These are phyloP conservation scores for Ophiostoma australiae DNA, from an alignment of 2,329 filamentous ascomycete genomes.

Conservation along the genomic window DNA sequence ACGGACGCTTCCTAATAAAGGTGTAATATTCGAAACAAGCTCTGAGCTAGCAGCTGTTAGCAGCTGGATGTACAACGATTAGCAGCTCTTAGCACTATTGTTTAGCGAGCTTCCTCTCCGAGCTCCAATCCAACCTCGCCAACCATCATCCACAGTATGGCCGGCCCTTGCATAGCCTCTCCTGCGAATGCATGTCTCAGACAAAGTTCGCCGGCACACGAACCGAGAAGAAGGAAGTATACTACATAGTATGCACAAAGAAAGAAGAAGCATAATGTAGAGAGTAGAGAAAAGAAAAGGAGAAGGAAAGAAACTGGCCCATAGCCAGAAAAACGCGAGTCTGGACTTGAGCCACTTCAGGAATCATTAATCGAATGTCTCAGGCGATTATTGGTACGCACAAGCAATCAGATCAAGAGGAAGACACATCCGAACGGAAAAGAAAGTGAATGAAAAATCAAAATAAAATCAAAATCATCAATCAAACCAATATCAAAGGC, in stretches of 20 bases:
- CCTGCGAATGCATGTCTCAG: constrained; percentile 4
- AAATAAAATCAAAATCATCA: not conserved
- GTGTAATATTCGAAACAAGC: not conserved
- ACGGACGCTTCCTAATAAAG: not conserved
- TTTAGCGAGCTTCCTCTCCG: not conserved
- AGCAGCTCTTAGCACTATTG: not conserved
- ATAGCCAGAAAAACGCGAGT: not conserved
- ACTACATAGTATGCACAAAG: too few relatives aligned
- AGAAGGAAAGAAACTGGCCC: not conserved
- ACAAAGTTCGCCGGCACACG: constrained; percentile 1
- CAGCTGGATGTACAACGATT: not conserved
- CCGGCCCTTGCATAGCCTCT: constrained; percentile 1
- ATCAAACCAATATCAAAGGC: too few relatives aligned
- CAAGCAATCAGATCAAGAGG: not conserved
- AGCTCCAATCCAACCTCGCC: not conserved
- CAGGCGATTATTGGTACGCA: not conserved
- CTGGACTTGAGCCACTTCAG: not conserved
- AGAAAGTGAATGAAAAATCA: not conserved
- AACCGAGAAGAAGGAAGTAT: not conserved
- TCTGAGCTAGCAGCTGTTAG: not conserved
- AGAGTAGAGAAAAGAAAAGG: not conserved
- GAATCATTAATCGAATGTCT: not conserved
- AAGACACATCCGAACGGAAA: not conserved
- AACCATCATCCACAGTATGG: not conserved
- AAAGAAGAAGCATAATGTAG: not conserved